Evolutionary conservation across 148 eudicot species (phyloP).

Genomic region (Rhododendron vialii): DNA sequence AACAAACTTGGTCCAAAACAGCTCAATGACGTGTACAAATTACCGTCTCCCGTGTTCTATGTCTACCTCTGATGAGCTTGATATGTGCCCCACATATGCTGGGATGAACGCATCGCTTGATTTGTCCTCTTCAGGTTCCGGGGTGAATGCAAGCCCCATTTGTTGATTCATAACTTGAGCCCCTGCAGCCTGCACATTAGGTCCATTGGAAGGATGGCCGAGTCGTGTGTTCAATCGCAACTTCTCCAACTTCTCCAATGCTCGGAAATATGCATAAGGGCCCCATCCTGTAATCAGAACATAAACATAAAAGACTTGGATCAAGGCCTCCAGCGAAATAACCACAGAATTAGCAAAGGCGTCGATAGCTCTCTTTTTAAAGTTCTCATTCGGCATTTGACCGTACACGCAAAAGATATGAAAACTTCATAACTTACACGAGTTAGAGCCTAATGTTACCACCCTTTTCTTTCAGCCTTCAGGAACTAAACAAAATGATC

Average conservation of each 20-base stretch:
- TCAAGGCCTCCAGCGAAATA: not conserved
- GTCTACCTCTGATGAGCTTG: not conserved
- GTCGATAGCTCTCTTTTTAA: not conserved
- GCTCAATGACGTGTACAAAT: not conserved
- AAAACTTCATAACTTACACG: not conserved
- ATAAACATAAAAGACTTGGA: not conserved
- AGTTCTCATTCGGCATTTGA: not conserved
- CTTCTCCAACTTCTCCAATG: slow-evolving; percentile 12
- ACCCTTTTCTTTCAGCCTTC: not conserved
- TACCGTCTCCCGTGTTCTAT: not conserved
- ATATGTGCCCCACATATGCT: not conserved
- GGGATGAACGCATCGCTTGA: not conserved
- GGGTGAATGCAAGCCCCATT: not conserved
- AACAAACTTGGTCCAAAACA: not conserved
- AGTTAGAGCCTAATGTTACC: not conserved
- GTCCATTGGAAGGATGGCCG: not conserved
- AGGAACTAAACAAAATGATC: not conserved
- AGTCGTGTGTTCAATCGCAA: not conserved
- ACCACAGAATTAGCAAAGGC: not conserved
- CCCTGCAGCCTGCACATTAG: not conserved
- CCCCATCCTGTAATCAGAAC: slow-evolving; percentile 24
- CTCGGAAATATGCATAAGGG: slow-evolving; percentile 33
- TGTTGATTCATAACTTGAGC: slow-evolving; percentile 4
- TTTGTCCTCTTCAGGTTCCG: not conserved
- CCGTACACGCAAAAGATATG: not conserved